These are phyloP conservation scores for Lipomyces spencermartinsiae DNA, from an alignment of 805 yeast genomes.

Conservation along the genomic window DNA sequence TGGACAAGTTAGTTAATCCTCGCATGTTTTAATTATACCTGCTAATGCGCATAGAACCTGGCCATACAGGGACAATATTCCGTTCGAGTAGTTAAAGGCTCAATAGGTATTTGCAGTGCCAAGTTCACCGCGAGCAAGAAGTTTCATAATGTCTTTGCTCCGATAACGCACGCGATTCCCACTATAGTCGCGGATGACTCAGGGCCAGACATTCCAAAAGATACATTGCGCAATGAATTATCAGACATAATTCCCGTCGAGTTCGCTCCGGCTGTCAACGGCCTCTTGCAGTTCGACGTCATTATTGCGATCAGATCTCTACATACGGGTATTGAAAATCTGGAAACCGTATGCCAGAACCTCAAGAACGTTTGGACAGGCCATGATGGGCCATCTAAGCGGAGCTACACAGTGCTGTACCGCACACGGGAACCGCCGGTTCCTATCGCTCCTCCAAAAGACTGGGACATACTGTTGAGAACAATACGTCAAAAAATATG, in stretches of 20 bases:
- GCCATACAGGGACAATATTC: slow-evolving; percentile 44
- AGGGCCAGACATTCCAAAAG: not conserved
- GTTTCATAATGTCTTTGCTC: slow-evolving; percentile 34
- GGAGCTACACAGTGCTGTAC: slow-evolving; percentile 21
- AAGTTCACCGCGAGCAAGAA: slow-evolving; percentile 30
- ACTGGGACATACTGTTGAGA: slow-evolving; percentile 40
- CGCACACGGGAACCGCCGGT: slow-evolving; percentile 11
- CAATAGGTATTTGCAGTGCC: slow-evolving; percentile 44
- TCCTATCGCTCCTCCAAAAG: slow-evolving; percentile 34
- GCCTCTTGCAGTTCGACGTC: slow-evolving; percentile 34
- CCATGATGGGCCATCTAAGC: slow-evolving; percentile 1
- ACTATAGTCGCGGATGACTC: not conserved
- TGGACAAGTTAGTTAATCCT: slow-evolving; percentile 2
- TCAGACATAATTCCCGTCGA: not conserved
- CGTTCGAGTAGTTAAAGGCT: slow-evolving; percentile 44
- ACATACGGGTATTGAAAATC: slow-evolving; percentile 10
- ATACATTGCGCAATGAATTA: not conserved
- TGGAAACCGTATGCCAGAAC: slow-evolving; percentile 13
- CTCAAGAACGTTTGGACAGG: slow-evolving; percentile 10
- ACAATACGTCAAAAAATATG: slow-evolving; percentile 15
- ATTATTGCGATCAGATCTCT: slow-evolving; percentile 35
- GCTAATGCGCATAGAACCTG: slow-evolving; percentile 29
- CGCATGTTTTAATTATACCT: not conserved
- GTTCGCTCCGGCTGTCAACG: not conserved
- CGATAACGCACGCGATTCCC: slow-evolving; percentile 39